Conservation (phyloP, 768 basidiomycete genomes). For the Pleurotus djamor region DNA sequence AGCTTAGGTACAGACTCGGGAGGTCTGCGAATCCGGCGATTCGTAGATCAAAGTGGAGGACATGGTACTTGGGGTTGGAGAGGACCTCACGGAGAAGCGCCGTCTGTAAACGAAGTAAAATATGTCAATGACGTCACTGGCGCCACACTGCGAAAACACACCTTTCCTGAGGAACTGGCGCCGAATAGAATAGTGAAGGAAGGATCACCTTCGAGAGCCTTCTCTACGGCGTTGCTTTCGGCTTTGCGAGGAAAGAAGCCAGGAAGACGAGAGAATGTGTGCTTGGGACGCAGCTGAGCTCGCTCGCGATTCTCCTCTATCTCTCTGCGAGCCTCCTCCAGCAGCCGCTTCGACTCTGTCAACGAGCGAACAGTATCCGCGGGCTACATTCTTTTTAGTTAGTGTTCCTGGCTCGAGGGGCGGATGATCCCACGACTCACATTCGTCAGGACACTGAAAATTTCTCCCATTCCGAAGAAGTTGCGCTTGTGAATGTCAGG, state of each 20-base stretch:
- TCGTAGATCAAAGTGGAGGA: slow-evolving; percentile 81
- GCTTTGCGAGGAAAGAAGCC: slow-evolving; percentile 69
- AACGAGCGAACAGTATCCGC: slow-evolving; percentile 77
- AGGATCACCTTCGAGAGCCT: slow-evolving; percentile 65
- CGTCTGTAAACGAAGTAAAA: slow-evolving; percentile 41
- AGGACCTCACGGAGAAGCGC: slow-evolving; percentile 78
- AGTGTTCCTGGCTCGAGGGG: slow-evolving; percentile 6
- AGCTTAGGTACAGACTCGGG: slow-evolving; percentile 70
- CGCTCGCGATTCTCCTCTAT: slow-evolving; percentile 67
- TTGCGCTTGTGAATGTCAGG: slow-evolving; percentile 61
- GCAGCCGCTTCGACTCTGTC: slow-evolving; percentile 70
- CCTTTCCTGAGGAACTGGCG: slow-evolving; percentile 82
- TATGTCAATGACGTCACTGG: not conserved
- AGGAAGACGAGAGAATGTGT: slow-evolving; percentile 76
- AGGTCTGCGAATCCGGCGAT: slow-evolving; percentile 85
- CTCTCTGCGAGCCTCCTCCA: slow-evolving; percentile 79
- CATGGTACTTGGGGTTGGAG: slow-evolving; percentile 65
- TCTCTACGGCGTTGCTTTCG: slow-evolving; percentile 65
- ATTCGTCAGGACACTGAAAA: slow-evolving; percentile 72
- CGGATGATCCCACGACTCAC: slow-evolving; percentile 35
- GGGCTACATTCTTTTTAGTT: slow-evolving; percentile 42
- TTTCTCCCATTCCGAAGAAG: slow-evolving; percentile 80
- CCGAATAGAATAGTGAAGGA: slow-evolving; percentile 82
- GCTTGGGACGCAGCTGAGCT: slow-evolving; percentile 65
- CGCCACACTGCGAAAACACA: slow-evolving; percentile 15